Base-by-base conservation (phyloP, 768 basidiomycete genomes). In the Saitozyma sp. region DNA sequence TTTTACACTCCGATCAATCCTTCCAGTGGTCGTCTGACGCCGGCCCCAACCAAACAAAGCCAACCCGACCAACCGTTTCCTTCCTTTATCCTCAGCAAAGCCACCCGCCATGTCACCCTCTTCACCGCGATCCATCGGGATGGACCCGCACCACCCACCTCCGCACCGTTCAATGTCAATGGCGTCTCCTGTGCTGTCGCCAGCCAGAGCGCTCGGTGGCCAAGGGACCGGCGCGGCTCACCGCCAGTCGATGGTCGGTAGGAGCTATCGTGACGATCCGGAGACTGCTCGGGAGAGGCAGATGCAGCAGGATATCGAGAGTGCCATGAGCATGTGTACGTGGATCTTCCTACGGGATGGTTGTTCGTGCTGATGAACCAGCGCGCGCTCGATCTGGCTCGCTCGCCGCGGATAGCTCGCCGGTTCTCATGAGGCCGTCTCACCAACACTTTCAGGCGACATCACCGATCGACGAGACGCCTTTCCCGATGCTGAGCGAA, bases 251-350 rank as follows among this genome's bases (percentile, higher is more conserved):
- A 63, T 54, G 56, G 62, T n/a, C 39, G 65, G 41, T 9, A 59
- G 64, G 52, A 65, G 71, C 38, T 61, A 69, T 50, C 49, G 68
- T 16, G 71, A 64, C 8, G 84, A 87, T 81, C 88, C 90, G 73
- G 86, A 88, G 0, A 85, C 89, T 57, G 86, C 86, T 17, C 83
- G 87, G 58, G 92, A 96, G 78, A 86, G 93, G 17, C 93, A 97
- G 82, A 85, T 89, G 42, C 87, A 91, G 7, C 90, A 96, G 88
- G 94, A 97, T 71, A 90, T 90, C 0, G 92, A 94, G 71, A 76
- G 73, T 53, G 82, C 82, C 17, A 91, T 92, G 89, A 91, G 76
- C 58, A 79, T 82, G 65, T 81, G 81, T 40, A 46, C 17, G 49
- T 49, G n/a, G 3, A 39, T 46, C 43, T 29, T 29, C 16, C 6